Conservation (phyloP, 2,329 filamentous ascomycete species). For the Penicillium griseofulvum region DNA sequence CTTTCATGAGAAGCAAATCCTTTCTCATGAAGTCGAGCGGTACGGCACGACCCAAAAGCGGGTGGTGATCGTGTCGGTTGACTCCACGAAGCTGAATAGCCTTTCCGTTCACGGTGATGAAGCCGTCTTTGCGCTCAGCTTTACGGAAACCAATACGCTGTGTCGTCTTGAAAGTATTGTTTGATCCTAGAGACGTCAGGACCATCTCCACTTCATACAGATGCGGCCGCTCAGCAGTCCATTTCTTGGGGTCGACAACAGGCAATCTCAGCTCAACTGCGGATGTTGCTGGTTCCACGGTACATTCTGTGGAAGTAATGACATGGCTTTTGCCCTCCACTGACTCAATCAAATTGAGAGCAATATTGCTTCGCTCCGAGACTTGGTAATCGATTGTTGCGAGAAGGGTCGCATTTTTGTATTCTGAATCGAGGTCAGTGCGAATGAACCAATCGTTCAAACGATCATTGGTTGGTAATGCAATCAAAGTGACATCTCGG, state of each 20-base stretch:
- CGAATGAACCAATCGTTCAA: conserved; percentile 61
- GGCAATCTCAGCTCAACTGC: conserved; percentile 33
- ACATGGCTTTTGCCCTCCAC: conserved; percentile 32
- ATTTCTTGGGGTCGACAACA: conserved; percentile 57
- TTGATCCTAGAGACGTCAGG: conserved; percentile 9
- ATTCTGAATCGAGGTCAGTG: conserved; percentile 54
- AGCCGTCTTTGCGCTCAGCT: conserved; percentile 57
- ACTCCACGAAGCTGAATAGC: conserved; percentile 61
- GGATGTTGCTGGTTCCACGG: conserved; percentile 28
- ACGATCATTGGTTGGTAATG: conserved; percentile 50
- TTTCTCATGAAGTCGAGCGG: conserved; percentile 60
- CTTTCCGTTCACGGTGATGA: conserved; percentile 58
- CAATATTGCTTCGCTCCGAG: neutral
- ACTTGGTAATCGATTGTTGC: conserved; percentile 44
- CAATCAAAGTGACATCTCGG: conserved; percentile 63
- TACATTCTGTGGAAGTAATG: conserved; percentile 12
- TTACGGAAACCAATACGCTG: conserved; percentile 63
- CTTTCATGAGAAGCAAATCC: conserved; percentile 68
- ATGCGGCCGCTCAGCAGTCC: conserved; percentile 66
- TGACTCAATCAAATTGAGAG: neutral
- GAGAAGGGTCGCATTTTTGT: conserved; percentile 51
- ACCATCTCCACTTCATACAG: conserved; percentile 52
- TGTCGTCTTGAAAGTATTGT: conserved; percentile 31
- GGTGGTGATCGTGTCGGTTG: conserved; percentile 71
- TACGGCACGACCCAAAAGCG: conserved; percentile 60